These are phyloP conservation scores for Spirogloea muscicola DNA, from an alignment of 139 green algal genomes.

Conservation along the genomic window DNA sequence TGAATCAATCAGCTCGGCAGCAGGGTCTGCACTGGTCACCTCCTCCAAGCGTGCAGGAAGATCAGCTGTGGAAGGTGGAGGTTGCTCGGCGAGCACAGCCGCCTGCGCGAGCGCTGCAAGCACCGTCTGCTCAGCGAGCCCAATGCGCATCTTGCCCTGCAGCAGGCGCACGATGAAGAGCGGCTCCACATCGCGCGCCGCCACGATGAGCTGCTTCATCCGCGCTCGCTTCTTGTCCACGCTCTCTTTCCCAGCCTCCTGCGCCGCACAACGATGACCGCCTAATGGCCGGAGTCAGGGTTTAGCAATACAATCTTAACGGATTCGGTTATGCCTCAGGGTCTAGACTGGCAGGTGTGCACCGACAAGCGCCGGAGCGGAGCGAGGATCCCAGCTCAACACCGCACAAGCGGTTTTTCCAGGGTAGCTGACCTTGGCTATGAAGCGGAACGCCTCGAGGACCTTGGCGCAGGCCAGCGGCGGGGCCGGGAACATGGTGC, in stretches of 20 bases:
- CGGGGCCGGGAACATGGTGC: conserved; percentile 43
- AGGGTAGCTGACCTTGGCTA: conserved; percentile 39
- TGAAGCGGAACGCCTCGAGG: conserved; percentile 49
- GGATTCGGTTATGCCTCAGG: not conserved
- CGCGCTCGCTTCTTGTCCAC: conserved; percentile 35
- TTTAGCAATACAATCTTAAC: not conserved
- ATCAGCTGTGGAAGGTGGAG: conserved; percentile 11
- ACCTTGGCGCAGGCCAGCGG: conserved; percentile 55
- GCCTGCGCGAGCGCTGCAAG: conserved; percentile 85
- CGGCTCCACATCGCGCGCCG: conserved; percentile 72
- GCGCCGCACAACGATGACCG: too few species aligned
- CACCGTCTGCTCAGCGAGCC: conserved; percentile 90
- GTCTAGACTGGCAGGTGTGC: not conserved
- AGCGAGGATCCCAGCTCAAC: not conserved
- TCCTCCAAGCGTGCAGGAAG: conserved; percentile 17
- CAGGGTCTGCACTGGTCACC: not conserved
- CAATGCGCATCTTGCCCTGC: conserved; percentile 95
- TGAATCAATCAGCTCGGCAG: too few species aligned
- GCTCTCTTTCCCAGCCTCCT: conserved; percentile 30
- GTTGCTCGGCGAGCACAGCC: conserved; percentile 58
- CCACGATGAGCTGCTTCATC: conserved; percentile 86
- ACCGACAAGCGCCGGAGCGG: too few species aligned
- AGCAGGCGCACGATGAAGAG: conserved; percentile 67
- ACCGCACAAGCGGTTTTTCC: not conserved
- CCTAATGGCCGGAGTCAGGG: not conserved